Evolutionary conservation across 2,329 filamentous ascomycete species (phyloP), one percentile per base, ranked within the genome.

Genomic region (Blastomyces parvus): DNA sequence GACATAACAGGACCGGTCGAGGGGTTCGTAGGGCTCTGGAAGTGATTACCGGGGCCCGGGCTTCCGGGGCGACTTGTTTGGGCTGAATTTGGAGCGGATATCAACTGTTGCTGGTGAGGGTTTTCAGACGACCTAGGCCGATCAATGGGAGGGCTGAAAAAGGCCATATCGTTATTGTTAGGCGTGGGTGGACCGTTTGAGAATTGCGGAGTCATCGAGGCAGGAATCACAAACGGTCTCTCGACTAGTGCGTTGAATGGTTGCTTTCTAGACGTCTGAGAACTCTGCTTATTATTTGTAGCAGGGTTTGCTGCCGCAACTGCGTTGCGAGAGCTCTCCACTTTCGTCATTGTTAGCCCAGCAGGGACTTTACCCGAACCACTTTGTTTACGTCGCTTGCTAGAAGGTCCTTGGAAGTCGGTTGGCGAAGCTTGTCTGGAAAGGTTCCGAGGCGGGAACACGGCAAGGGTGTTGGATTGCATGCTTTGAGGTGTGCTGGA

Each of bases 361-460:
- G 83, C 86, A 0, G 90, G 89, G 17, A 95, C 78, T 73, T 90
- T 90, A 42, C 80, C 76, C 19, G 84, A 83, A 50, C 82, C 82
- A 72, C 87, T 91, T 6, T 88, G 86, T 74, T 96, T 96, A 66
- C 91, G 84, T 77, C 91, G 91, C 80, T 95, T 96, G 53, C 85
- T 83, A 42, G 81, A 81, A 1, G 88, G 88, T 0, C 86, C 88
- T 48, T 59, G 77, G 61, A 86, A 82, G 17, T 82, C 84, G 59
- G 77, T 83, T 0, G 90, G 89, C 0, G 91, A 94, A 5, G 85
- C 83, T 67, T 90, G 88, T 56, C 90, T 83, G 3, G 90, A 94
- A 3, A 89, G 74, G 66, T 82, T 86, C 19, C 84, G 82, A 5
- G 87, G 82, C 13, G 84, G 82, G 68, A 83, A 79, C 59, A 74